These are phyloP conservation scores for Trichoderma gracile DNA, from an alignment of 2,329 filamentous ascomycete species.

Conservation along the genomic window DNA sequence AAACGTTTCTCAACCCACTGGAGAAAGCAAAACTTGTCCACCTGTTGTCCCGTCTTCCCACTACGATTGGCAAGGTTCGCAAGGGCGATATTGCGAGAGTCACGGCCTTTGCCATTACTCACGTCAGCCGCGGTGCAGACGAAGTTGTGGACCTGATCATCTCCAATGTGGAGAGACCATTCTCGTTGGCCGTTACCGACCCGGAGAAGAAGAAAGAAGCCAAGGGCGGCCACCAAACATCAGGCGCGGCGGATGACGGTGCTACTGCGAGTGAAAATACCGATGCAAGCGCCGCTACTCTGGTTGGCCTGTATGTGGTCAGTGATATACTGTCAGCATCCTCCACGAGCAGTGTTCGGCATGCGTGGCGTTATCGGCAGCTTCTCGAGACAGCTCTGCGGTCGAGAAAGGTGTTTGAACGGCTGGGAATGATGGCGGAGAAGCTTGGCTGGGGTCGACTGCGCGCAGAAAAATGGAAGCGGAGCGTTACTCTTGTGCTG, in stretches of 20 bases:
- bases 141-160: constrained; percentile 91
- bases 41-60: constrained; percentile 79
- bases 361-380: constrained; percentile 83
- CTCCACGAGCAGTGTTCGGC: constrained; percentile 74
- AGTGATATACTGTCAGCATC: constrained; percentile 77
- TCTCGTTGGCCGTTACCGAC: constrained; percentile 71
- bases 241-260: constrained; percentile 40
- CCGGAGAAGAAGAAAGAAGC: constrained; percentile 50
- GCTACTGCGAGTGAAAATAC: constrained; percentile 43
- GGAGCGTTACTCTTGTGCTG: constrained; percentile 69
- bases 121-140: constrained; percentile 80
- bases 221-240: constrained; percentile 35
- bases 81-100: constrained; percentile 85
- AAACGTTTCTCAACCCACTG: constrained; percentile 74
- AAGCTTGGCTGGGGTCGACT: constrained; percentile 76
- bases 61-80: constrained; percentile 69
- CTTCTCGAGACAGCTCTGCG: constrained; percentile 75
- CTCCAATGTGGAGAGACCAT: constrained; percentile 75
- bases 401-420: constrained; percentile 69
- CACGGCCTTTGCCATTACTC: constrained; percentile 84
- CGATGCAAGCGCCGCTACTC: constrained; percentile 71
- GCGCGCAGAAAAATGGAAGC: constrained; percentile 81
- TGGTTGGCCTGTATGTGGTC: constrained; percentile 77
- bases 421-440: constrained; percentile 71
- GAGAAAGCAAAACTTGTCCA: constrained; percentile 83